Evolutionary conservation across 768 basidiomycete species (phyloP).

Genomic region (Auriscalpium microsporum): DNA sequence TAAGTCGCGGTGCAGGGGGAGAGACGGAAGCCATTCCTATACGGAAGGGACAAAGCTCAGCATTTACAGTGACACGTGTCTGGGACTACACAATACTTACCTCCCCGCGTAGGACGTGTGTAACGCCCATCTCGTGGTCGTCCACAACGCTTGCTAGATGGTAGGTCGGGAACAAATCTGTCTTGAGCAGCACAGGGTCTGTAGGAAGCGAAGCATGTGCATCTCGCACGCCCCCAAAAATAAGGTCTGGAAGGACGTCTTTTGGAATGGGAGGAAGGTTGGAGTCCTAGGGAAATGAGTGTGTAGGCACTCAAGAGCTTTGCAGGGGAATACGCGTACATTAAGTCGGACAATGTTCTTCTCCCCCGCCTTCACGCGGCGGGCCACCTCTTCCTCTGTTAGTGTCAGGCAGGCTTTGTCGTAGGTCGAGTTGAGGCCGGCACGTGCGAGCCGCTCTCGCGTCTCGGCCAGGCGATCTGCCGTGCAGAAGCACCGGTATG

Average conservation of each 20-base stretch:
- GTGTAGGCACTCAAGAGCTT: not conserved
- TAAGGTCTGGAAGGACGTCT: conserved; percentile 44
- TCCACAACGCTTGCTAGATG: conserved; percentile 95
- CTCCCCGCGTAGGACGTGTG: conserved; percentile 93
- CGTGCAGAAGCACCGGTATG: conserved; percentile 94
- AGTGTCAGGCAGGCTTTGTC: conserved; percentile 85
- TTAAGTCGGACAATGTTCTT: conserved; percentile 82
- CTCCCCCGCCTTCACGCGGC: conserved; percentile 67
- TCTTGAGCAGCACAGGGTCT: conserved; percentile 88
- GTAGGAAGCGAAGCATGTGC: conserved; percentile 73
- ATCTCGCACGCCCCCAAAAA: conserved; percentile 70
- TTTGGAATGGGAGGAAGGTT: conserved; percentile 40
- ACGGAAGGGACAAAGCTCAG: not conserved
- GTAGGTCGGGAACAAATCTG: conserved; percentile 91
- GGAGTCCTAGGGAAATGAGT: conserved; percentile 38
- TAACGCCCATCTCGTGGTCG: conserved; percentile 92
- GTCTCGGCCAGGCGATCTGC: conserved; percentile 59
- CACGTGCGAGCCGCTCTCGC: conserved; percentile 58
- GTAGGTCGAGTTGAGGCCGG: conserved; percentile 74
- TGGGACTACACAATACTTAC: conserved; percentile 28
- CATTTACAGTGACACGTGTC: too few relatives aligned
- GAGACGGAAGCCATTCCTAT: conserved; percentile 94
- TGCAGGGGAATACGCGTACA: conserved; percentile 35
- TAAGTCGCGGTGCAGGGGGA: conserved; percentile 84
- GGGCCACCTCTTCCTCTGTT: conserved; percentile 75